Evolutionary conservation across 1,284 basidiomycete genomes (phyloP).

Genomic region (Earliella scabrosa): DNA sequence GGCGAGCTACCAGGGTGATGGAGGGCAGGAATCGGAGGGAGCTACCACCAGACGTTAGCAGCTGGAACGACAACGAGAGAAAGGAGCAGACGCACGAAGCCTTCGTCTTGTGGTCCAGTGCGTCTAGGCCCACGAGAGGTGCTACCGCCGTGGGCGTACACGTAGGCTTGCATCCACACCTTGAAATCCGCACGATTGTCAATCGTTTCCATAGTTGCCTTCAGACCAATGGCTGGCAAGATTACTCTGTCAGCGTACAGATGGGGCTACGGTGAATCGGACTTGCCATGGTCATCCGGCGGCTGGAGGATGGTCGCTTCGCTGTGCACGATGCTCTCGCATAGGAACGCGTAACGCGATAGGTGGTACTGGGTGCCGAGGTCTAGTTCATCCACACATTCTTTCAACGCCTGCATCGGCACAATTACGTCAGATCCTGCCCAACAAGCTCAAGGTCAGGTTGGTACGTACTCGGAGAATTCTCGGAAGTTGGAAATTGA

Average conservation of each 20-base stretch:
- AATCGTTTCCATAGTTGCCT: slow-evolving; percentile 87
- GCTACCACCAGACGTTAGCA: slow-evolving; percentile 39
- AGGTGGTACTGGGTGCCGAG: slow-evolving; percentile 97
- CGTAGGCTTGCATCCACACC: slow-evolving; percentile 96
- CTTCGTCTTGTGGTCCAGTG: slow-evolving; percentile 85
- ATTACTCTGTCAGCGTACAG: background rate
- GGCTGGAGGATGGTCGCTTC: slow-evolving; percentile 89
- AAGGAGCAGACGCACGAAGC: slow-evolving; percentile 65
- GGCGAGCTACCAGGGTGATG: slow-evolving; percentile 34
- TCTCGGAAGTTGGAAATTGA: slow-evolving; percentile 94
- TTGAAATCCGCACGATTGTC: slow-evolving; percentile 97
- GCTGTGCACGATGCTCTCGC: slow-evolving; percentile 87
- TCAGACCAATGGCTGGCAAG: slow-evolving; percentile 72
- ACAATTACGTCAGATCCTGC: background rate
- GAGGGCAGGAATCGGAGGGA: slow-evolving; percentile 54
- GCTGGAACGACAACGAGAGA: background rate
- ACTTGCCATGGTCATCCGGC: slow-evolving; percentile 54
- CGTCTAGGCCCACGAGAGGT: slow-evolving; percentile 73
- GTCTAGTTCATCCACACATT: slow-evolving; percentile 96
- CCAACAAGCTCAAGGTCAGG: background rate
- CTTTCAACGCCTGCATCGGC: slow-evolving; percentile 82
- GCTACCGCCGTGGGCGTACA: slow-evolving; percentile 74
- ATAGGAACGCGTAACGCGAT: slow-evolving; percentile 92
- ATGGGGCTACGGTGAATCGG: background rate
- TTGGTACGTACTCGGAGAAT: slow-evolving; percentile 78